Percentiles rank a stretch among this genome's conserved stretches.
phyloP scores from a whole-genome alignment of 2,329 filamentous ascomycete species.

The Claviceps fusiformis region DNA sequence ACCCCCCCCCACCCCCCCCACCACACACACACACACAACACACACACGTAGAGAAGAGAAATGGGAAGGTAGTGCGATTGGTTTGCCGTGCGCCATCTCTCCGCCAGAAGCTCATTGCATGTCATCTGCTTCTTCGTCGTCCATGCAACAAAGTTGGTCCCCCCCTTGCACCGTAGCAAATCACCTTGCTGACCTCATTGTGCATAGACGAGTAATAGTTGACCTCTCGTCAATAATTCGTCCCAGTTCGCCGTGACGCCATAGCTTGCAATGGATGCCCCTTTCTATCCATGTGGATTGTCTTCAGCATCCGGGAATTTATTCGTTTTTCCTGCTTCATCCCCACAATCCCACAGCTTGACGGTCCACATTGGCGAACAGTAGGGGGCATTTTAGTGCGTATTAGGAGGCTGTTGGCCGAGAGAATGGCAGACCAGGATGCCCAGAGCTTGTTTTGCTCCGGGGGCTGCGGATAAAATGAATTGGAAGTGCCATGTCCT shows the following conservation, averaged over 20 bases:
- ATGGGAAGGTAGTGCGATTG: not conserved
- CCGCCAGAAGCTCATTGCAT: no score
- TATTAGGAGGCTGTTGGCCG: no score
- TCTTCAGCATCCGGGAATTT: not conserved
- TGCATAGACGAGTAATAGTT: not conserved
- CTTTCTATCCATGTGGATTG: not conserved
- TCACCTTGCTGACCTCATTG: not conserved
- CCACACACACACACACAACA: no score
- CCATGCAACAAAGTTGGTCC: not conserved
- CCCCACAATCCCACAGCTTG: not conserved
- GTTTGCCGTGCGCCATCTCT: not conserved
- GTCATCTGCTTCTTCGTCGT: not conserved
- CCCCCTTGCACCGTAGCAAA: not conserved
- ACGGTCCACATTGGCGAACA: not conserved
- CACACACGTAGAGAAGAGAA: no score
- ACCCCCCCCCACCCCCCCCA: no score
- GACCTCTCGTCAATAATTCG: not conserved
- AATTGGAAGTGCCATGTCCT: not conserved
- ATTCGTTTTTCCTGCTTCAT: not conserved
- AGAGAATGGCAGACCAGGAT: not conserved
- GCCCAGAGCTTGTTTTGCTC: not conserved
- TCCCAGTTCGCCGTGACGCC: not conserved
- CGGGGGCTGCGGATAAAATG: not conserved
- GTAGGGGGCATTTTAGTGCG: not conserved
- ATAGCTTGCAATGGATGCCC: not conserved